Percentiles rank a stretch among this genome's conserved stretches.
Evolutionary conservation across 2,329 filamentous ascomycete genomes (phyloP).

Genomic region (Alternaria metachromatica): DNA sequence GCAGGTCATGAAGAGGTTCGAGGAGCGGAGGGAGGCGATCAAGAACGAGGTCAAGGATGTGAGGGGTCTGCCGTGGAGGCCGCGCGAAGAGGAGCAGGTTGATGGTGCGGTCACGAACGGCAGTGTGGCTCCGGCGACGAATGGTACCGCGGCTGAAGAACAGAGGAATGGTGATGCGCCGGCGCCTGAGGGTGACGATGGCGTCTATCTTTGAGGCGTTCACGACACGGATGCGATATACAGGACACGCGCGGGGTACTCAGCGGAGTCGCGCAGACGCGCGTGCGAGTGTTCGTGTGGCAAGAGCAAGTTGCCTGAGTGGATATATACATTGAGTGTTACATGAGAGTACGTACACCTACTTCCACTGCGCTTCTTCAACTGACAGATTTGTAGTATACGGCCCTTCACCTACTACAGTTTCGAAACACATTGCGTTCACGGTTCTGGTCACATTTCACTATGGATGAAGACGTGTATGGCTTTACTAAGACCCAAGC

Average conservation of each 20-base stretch:
- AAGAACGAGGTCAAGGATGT: conserved; percentile 68
- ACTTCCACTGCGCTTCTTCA: background rate
- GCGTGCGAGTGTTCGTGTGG: background rate
- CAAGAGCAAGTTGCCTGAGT: background rate
- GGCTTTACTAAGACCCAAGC: too few relatives aligned
- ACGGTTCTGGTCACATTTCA: background rate
- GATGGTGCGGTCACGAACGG: background rate
- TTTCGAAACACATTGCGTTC: background rate
- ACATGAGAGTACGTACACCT: background rate
- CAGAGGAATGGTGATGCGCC: background rate
- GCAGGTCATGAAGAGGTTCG: conserved; percentile 71
- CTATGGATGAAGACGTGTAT: background rate
- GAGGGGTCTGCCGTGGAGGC: conserved; percentile 62
- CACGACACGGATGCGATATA: background rate
- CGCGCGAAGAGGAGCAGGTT: conserved; percentile 25
- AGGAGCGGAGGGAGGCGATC: conserved; percentile 68
- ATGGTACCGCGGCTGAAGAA: background rate
- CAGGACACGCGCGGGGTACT: background rate
- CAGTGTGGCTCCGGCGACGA: background rate
- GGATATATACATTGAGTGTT: background rate
- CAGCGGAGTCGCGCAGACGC: background rate
- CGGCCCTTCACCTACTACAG: background rate
- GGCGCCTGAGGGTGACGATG: background rate
- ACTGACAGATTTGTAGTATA: background rate
- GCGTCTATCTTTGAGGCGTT: conserved; percentile 4